Evolutionary conservation across 108 stramenopile genomes (phyloP).

Genomic region (Tribonema minus): DNA sequence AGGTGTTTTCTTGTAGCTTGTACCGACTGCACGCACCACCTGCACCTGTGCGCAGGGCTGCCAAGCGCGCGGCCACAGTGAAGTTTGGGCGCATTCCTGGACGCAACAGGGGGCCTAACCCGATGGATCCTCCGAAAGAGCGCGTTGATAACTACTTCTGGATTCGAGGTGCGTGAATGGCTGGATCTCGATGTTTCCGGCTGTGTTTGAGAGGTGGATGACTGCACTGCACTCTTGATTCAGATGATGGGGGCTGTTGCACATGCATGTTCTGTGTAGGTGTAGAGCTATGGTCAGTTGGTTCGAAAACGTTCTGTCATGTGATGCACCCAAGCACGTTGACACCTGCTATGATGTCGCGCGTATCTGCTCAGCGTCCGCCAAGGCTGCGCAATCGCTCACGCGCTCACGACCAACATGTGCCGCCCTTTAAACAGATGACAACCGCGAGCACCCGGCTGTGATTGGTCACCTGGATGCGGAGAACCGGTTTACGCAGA

Average conservation of each 20-base stretch:
- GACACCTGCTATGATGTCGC: not conserved
- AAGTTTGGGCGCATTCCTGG: slow-evolving; percentile 11
- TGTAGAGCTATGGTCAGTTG: not conserved
- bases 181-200: not conserved
- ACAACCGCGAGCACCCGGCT: not conserved
- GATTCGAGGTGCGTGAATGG: not conserved
- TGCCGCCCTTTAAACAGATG: not conserved
- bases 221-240: not conserved
- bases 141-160: slow-evolving; percentile 25
- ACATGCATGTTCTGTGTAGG: not conserved
- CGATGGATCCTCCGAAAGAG: slow-evolving; percentile 31
- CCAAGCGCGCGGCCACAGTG: slow-evolving; percentile 15
- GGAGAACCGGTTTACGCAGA: slow-evolving; percentile 16
- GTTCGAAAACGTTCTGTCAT: not conserved
- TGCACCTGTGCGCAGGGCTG: not conserved
- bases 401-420: no score
- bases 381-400: no score
- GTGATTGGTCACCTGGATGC: slow-evolving; percentile 12
- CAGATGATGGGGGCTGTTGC: not conserved
- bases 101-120: slow-evolving; percentile 25
- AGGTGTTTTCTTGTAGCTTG: not conserved
- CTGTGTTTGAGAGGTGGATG: not conserved
- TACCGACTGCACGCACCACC: not conserved
- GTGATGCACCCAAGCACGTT: not conserved
- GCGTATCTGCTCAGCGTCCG: no score